Evolutionary conservation across 805 yeast genomes (phyloP), one percentile per base, ranked within the genome.

Genomic region (Yamadazyma paraphyllophila): DNA sequence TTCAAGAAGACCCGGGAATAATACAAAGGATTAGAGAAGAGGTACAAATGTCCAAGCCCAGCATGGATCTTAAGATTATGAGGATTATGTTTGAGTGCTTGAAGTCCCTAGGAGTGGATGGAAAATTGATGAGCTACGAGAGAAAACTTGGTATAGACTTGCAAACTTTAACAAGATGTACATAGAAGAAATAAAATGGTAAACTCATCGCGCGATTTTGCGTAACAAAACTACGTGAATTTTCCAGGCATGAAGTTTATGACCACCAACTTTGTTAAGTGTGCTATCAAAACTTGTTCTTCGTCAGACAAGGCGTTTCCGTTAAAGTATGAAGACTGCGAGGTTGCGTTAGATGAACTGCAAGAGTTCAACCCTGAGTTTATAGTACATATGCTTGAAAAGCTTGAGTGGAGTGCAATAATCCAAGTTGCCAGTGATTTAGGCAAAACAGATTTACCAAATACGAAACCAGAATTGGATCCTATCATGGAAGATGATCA

Each of bases 261-360:
- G 24, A 92, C 99, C n/a, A 88, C 97, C 10, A 94, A 94, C 66
- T 94, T 94, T 66, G 96, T 94, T 51, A 89, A 85, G 62, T 94
- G 99, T 67, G 90, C 98, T 0, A 86, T 89, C 50, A 83, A 85
- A 59, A 58, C 82, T 1, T 94, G 99, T 61, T 89, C 84, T 37
- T 69, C 81, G 11, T 77, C 92, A 5, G 77, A 79, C 11, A 80
- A 81, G 5, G 81, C 95, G 14, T 94, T 90, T 61, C 99, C 99
- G 2, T 75, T 94, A 46, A 73, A 74, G 49, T 92, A 77, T 61
- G 63, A 74, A 45, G 77, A 80, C 16, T 85, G 94, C 56, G 78
- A 84, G 55, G 36, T 41, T 7, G 85, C 78, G 12, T 85, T 82
- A 58, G 87, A 87, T 58, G 91, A 82, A 59, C 43, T 32, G 39